Evolutionary conservation across 2,329 filamentous ascomycete species (phyloP).

Genomic region (Penicillium polonicum): DNA sequence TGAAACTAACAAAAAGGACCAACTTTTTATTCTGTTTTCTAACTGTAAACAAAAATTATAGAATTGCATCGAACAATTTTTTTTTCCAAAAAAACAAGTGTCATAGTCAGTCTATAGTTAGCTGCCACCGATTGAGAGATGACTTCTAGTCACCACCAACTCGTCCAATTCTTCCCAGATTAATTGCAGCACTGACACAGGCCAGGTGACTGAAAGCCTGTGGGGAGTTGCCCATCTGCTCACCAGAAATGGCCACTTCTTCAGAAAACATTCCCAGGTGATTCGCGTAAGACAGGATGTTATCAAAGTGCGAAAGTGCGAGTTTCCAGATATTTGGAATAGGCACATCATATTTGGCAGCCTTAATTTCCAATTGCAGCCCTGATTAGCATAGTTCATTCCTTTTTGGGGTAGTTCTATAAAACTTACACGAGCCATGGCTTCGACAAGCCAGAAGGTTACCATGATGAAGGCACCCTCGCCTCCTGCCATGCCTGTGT

Average conservation of each 20-base stretch:
- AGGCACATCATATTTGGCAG: conserved; percentile 31
- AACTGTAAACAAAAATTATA: not conserved
- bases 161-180: conserved; percentile 56
- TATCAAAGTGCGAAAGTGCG: conserved; percentile 70
- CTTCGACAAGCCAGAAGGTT: conserved; percentile 80
- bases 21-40: not conserved
- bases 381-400: not conserved
- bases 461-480: conserved; percentile 81
- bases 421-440: conserved; percentile 65
- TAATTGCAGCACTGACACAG: conserved; percentile 74
- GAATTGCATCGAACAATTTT: not conserved
- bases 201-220: conserved; percentile 77
- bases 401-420: not conserved
- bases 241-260: conserved; percentile 71
- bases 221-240: conserved; percentile 76
- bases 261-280: conserved; percentile 77
- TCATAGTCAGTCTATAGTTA: conserved; percentile 5
- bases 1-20: not conserved
- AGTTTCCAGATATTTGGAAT: conserved; percentile 39
- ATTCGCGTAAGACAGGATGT: conserved; percentile 73
- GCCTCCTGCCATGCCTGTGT: conserved; percentile 65
- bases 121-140: not conserved
- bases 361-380: conserved; percentile 10
- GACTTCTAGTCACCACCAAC: conserved; percentile 1
- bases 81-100: not conserved